These are phyloP conservation scores for Cercophora sp. DNA, from an alignment of 495 filamentous ascomycete genomes.

Conservation along the genomic window DNA sequence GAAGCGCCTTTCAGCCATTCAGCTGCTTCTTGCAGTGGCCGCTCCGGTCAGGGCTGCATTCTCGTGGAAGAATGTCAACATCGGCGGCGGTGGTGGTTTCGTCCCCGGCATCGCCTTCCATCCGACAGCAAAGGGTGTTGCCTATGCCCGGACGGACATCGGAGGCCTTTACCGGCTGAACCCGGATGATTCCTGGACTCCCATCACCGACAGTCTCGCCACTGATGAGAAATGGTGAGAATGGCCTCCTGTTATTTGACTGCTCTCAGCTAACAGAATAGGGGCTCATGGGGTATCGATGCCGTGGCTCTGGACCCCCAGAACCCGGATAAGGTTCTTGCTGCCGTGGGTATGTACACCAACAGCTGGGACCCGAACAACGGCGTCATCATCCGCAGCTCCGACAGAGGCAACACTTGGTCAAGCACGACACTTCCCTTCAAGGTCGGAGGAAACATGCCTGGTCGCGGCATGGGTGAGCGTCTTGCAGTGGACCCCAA, in stretches of 20 bases:
- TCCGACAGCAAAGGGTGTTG: slow-evolving; percentile 51
- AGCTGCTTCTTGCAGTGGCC: slow-evolving; percentile 32
- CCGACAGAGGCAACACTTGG: slow-evolving; percentile 51
- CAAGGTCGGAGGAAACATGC: slow-evolving; percentile 63
- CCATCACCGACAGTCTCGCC: slow-evolving; percentile 49
- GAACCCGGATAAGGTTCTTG: slow-evolving; percentile 51
- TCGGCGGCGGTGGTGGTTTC: slow-evolving; percentile 58
- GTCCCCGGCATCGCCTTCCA: slow-evolving; percentile 57
- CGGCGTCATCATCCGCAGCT: slow-evolving; percentile 48
- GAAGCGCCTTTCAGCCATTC: slow-evolving; percentile 29
- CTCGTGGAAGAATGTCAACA: slow-evolving; percentile 47
- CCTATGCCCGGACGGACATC: slow-evolving; percentile 61
- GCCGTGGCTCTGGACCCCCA: slow-evolving; percentile 55
- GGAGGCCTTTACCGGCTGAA: slow-evolving; percentile 58
- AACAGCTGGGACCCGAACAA: slow-evolving; percentile 56
- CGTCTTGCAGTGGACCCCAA: slow-evolving; percentile 58
- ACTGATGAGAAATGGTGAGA: slow-evolving; percentile 46
- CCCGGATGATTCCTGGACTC: slow-evolving; percentile 51
- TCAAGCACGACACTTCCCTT: slow-evolving; percentile 46
- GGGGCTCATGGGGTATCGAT: slow-evolving; percentile 53
- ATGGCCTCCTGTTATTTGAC: not conserved
- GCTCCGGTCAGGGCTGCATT: slow-evolving; percentile 29
- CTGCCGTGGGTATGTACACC: slow-evolving; percentile 57
- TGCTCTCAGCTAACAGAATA: slow-evolving; percentile 20
- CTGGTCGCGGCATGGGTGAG: slow-evolving; percentile 61